These are phyloP conservation scores for Saccharomycopsis javanensis DNA, from an alignment of 805 yeast genomes.

Conservation along the genomic window DNA sequence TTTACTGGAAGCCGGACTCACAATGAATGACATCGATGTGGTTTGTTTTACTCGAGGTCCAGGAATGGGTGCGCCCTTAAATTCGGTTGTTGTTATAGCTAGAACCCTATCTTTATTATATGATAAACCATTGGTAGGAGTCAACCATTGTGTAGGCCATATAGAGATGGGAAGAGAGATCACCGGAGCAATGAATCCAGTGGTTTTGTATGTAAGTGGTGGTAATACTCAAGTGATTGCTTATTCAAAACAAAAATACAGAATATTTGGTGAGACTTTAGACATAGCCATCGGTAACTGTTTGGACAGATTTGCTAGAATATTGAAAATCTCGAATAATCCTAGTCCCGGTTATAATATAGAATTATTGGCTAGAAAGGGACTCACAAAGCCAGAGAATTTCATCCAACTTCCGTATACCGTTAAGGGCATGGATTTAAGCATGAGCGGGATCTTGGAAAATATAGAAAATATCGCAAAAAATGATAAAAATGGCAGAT, in stretches of 20 bases:
- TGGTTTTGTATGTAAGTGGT: slow-evolving; percentile 93
- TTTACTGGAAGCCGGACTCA: slow-evolving; percentile 47
- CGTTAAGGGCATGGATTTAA: slow-evolving; percentile 96
- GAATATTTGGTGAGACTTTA: slow-evolving; percentile 98
- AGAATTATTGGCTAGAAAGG: slow-evolving; percentile 80
- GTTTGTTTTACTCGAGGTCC: slow-evolving; percentile 97
- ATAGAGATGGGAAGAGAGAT: slow-evolving; percentile 99
- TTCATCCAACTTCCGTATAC: slow-evolving; percentile 84
- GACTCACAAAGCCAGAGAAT: slow-evolving; percentile 30
- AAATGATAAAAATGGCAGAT: slow-evolving; percentile 31
- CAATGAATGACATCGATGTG: slow-evolving; percentile 49
- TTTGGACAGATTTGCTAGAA: slow-evolving; percentile 89
- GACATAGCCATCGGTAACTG: slow-evolving; percentile 98
- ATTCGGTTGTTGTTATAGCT: slow-evolving; percentile 87
- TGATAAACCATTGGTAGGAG: slow-evolving; percentile 83
- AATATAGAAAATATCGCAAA: slow-evolving; percentile 72
- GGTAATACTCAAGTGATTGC: slow-evolving; percentile 99
- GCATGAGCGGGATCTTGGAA: slow-evolving; percentile 93
- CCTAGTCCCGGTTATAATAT: slow-evolving; percentile 98
- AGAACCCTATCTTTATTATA: slow-evolving; percentile 73
- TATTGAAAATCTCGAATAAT: slow-evolving; percentile 75
- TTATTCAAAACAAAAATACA: slow-evolving; percentile 82
- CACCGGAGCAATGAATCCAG: slow-evolving; percentile 97
- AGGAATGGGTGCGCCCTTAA: slow-evolving; percentile 98
- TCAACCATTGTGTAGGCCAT: slow-evolving; percentile 96